A percentile compares a stretch with the other conserved stretches of the same genome.
Conservation (phyloP, 129 eudicot species). For the Helichrysum umbraculigerum region DNA sequence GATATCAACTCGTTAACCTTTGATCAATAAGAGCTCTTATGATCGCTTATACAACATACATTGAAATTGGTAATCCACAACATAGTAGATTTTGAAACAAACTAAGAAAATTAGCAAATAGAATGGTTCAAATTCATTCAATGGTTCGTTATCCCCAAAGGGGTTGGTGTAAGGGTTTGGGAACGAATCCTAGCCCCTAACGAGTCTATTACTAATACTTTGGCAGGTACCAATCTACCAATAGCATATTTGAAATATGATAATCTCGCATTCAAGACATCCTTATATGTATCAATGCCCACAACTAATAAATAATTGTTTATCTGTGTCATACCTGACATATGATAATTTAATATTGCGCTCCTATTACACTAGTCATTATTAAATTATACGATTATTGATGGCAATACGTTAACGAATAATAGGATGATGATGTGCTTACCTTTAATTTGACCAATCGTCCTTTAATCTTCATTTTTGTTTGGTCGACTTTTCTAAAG, state of each 20-base stretch:
- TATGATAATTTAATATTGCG: slow-evolving; percentile 22
- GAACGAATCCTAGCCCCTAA: neutral
- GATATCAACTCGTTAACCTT: neutral
- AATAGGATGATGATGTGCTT: neutral
- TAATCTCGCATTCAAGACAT: neutral
- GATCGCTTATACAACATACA: neutral
- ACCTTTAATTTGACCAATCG: neutral
- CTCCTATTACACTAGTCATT: neutral
- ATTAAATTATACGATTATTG: neutral
- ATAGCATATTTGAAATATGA: neutral
- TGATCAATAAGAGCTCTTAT: neutral
- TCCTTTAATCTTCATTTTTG: neutral
- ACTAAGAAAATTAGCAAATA: neutral
- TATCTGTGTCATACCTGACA: slow-evolving; percentile 1
- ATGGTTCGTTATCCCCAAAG: neutral
- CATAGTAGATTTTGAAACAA: neutral
- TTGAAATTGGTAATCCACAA: neutral
- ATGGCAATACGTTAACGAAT: neutral
- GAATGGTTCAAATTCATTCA: neutral
- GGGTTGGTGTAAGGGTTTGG: neutral
- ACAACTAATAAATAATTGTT: neutral
- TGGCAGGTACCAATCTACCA: neutral
- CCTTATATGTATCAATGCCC: neutral
- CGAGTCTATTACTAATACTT: neutral
- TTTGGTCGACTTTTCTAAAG: neutral